These are phyloP conservation scores for Peniophora sp. DNA, from an alignment of 1,284 basidiomycete genomes.

Conservation along the genomic window DNA sequence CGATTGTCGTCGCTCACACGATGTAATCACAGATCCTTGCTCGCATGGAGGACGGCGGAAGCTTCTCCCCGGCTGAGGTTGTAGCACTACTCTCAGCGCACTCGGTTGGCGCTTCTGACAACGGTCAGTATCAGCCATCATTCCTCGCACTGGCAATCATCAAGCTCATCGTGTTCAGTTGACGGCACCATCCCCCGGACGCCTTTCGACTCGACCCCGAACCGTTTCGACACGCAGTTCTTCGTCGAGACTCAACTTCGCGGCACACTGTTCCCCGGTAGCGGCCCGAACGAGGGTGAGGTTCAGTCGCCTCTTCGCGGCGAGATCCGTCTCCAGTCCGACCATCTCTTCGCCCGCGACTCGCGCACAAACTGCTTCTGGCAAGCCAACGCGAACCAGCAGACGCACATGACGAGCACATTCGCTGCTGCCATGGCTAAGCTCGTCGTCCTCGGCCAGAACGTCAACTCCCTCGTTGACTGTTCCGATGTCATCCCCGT, in stretches of 20 bases:
- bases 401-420: neutral
- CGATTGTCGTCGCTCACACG: slow-evolving; percentile 15
- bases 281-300: no score
- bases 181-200: slow-evolving; percentile 18
- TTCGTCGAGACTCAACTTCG: no score
- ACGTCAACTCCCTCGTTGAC: no score
- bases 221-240: no score
- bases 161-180: slow-evolving; percentile 16
- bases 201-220: no score
- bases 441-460: neutral
- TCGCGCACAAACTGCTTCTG: no score
- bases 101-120: neutral
- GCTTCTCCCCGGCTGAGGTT: no score
- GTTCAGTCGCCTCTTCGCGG: slow-evolving; percentile 15
- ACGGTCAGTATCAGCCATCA: neutral
- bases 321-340: slow-evolving; percentile 23
- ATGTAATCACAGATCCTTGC: slow-evolving; percentile 18
- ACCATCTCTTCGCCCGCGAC: no score
- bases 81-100: slow-evolving; percentile 15
- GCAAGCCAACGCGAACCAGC: no score
- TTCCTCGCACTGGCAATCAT: slow-evolving; percentile 10
- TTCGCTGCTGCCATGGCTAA: neutral
- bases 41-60: no score
- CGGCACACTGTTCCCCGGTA: no score
- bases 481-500: neutral